These are phyloP conservation scores for Marasmius oreades DNA, from an alignment of 1,284 basidiomycete genomes.

Conservation along the genomic window DNA sequence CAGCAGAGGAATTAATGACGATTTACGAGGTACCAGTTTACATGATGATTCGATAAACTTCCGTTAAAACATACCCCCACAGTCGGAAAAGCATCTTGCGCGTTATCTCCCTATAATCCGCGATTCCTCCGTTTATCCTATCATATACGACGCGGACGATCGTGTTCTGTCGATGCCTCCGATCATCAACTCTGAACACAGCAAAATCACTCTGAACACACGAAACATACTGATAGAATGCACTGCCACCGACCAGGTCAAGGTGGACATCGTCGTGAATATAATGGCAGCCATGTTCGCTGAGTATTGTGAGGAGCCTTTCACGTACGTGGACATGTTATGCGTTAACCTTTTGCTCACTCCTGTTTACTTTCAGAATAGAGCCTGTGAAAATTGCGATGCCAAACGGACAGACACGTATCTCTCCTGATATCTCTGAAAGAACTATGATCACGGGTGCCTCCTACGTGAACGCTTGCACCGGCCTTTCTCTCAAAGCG, in stretches of 20 bases:
- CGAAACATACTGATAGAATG: conserved; percentile 96
- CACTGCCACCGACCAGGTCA: conserved; percentile 97
- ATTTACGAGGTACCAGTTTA: conserved; percentile 73
- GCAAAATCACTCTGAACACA: conserved; percentile 95
- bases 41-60: not conserved
- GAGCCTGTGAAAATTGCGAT: conserved; percentile 86
- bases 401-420: conserved; percentile 71
- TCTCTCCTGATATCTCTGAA: conserved; percentile 82
- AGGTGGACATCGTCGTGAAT: conserved; percentile 92
- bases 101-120: conserved; percentile 92
- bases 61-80: conserved; percentile 5
- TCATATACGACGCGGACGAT: conserved; percentile 91
- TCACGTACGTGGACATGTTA: conserved; percentile 65
- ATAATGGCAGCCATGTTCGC: conserved; percentile 97
- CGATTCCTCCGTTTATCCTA: conserved; percentile 94
- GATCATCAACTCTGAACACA: conserved; percentile 97
- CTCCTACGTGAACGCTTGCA: conserved; percentile 95
- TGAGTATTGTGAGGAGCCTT: conserved; percentile 91
- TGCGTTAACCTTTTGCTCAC: not conserved
- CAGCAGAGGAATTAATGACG: conserved; percentile 84
- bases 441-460: conserved; percentile 74
- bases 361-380: conserved; percentile 53
- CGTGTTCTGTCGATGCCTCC: conserved; percentile 95
- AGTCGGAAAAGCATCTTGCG: conserved; percentile 91
- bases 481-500: conserved; percentile 73